Evolutionary conservation across 1,139 yeast species (phyloP).

Genomic region (Groenewaldozyma auringiensis): DNA sequence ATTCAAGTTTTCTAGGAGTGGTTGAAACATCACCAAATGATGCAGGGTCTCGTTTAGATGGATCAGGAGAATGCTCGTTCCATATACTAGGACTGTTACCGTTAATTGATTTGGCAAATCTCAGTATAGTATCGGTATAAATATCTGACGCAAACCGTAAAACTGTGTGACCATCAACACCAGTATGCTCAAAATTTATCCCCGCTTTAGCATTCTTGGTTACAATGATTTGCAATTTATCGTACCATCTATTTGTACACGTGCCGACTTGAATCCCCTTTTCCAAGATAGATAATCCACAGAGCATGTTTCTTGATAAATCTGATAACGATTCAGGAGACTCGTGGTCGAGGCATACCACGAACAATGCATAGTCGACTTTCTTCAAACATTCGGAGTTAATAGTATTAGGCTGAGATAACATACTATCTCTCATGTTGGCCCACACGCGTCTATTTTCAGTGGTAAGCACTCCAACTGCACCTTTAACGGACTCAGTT

Average conservation of each 20-base stretch:
- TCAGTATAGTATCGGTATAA: conserved; percentile 79
- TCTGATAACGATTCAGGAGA: conserved; percentile 59
- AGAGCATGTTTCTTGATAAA: conserved; percentile 72
- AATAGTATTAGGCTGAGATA: conserved; percentile 23
- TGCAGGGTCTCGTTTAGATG: conserved; percentile 37
- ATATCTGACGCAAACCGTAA: conserved; percentile 81
- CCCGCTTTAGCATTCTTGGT: conserved; percentile 94
- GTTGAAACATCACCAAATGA: conserved; percentile 36
- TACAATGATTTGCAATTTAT: conserved; percentile 78
- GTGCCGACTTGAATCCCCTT: conserved; percentile 90
- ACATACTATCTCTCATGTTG: conserved; percentile 47
- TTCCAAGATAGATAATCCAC: conserved; percentile 73
- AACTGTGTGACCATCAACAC: conserved; percentile 94
- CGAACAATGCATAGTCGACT: conserved; percentile 73
- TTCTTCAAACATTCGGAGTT: conserved; percentile 67
- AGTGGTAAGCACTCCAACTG: conserved; percentile 83
- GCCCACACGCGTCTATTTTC: conserved; percentile 88
- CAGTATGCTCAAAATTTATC: conserved; percentile 89
- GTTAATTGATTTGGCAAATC: conserved; percentile 80
- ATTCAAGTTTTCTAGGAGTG: conserved; percentile 80
- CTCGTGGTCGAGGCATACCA: conserved; percentile 74
- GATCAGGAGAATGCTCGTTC: conserved; percentile 46
- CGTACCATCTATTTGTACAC: conserved; percentile 93
- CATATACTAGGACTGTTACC: conserved; percentile 74
- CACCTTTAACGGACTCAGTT: conserved; percentile 66